A percentile compares a stretch with the other conserved stretches of the same genome.
Conservation (phyloP, 768 basidiomycete genomes). For the Terana coerulea region DNA sequence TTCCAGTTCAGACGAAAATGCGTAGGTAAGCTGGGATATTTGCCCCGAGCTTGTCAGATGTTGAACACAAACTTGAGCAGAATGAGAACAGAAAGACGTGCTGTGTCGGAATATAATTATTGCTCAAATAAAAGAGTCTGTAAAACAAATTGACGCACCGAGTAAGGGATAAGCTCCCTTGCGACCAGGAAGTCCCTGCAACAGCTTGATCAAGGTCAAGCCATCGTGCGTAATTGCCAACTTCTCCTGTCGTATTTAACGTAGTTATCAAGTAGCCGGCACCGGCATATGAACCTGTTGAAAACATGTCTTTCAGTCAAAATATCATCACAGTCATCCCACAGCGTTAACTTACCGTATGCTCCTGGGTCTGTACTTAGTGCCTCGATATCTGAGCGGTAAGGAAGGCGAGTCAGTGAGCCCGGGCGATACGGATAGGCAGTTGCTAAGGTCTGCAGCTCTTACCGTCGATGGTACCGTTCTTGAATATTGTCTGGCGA, state of each 20-base stretch:
- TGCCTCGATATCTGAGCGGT: constrained; percentile 44
- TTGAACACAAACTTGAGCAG: constrained; percentile 57
- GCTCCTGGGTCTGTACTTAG: constrained; percentile 53
- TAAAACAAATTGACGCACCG: constrained; percentile 36
- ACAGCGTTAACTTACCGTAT: constrained; percentile 48
- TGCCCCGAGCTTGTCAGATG: constrained; percentile 37
- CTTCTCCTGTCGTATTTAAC: constrained; percentile 29
- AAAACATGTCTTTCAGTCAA: not conserved
- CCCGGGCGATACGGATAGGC: not conserved
- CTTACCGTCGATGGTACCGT: constrained; percentile 58
- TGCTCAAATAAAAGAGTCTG: not conserved
- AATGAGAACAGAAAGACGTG: constrained; percentile 66
- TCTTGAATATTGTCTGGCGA: constrained; percentile 55
- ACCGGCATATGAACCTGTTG: constrained; percentile 61
- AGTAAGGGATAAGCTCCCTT: constrained; percentile 40
- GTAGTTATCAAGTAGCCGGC: constrained; percentile 59
- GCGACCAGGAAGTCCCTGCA: constrained; percentile 57
- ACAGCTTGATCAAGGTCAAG: constrained; percentile 65
- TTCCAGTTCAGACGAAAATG: constrained; percentile 42
- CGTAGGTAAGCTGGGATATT: constrained; percentile 41
- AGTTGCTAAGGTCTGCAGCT: not conserved
- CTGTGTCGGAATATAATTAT: constrained; percentile 21
- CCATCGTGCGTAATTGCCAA: constrained; percentile 54
- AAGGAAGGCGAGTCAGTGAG: not conserved
- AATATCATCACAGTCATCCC: not conserved